Base-by-base conservation (phyloP, 768 basidiomycete genomes). In the Glaciozyma antarctica region DNA sequence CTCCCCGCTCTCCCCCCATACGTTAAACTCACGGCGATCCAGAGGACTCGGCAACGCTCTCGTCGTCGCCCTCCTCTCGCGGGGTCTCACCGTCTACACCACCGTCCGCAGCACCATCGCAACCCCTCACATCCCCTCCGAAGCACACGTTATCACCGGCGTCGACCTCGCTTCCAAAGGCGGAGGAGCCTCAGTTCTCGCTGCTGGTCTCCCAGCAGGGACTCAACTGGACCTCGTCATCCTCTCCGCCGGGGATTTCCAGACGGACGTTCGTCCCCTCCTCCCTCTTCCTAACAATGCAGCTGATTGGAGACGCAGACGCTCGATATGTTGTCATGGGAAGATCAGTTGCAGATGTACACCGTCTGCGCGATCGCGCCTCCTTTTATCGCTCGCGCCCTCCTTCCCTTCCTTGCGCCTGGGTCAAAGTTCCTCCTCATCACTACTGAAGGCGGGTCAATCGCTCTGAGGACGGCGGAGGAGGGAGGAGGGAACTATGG, bases 401-500 rank as follows among this genome's bases (percentile, higher is more conserved):
- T 3, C 78, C 81, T 61, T 71, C 71, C 38, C 73, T 81, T n/a
- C n/a, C n/a, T n/a, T n/a, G n/a, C n/a, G n/a, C n/a, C n/a, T n/a
- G n/a, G n/a, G n/a, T n/a, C n/a, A n/a, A n/a, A n/a, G n/a, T n/a
- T n/a, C n/a, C n/a, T n/a, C n/a, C n/a, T n/a, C n/a, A n/a, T n/a
- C n/a, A n/a, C n/a, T n/a, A n/a, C n/a, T n/a, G n/a, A n/a, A n/a
- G n/a, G n/a, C n/a, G n/a, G n/a, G n/a, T n/a, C n/a, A n/a, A n/a
- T n/a, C n/a, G n/a, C n/a, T n/a, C n/a, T n/a, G n/a, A n/a, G n/a
- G n/a, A n/a, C n/a, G n/a, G 19, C 75, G 81, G 76, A 75, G 51
- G 81, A 82, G 75, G 80, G 80, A 43, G 80, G 80, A 2, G 79
- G 80, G 17, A 82, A 81, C 72, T 81, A 78, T 63, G 81, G 79